phyloP scores from a whole-genome alignment of 2,329 filamentous ascomycete species.

The Claviceps sp. region DNA sequence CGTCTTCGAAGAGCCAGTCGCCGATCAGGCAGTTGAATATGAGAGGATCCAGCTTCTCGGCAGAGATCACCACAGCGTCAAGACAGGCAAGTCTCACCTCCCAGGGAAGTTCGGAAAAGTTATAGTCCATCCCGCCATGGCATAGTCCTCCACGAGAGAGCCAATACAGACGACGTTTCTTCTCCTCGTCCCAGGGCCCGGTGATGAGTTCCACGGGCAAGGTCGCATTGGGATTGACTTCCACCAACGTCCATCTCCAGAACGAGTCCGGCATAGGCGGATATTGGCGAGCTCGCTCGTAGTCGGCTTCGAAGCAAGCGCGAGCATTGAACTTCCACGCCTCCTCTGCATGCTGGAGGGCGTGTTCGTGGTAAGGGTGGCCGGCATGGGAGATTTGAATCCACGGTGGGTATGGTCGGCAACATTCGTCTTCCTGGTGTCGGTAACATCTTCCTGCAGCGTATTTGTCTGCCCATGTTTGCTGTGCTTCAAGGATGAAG shows the following conservation, averaged over 20 bases:
- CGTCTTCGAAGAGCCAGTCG: no score
- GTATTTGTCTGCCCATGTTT: slow-evolving; percentile 30
- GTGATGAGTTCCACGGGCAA: slow-evolving; percentile 27
- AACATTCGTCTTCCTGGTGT: no score
- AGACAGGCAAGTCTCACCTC: no score
- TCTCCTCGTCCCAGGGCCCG: slow-evolving; percentile 28
- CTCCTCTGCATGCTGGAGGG: slow-evolving; percentile 13
- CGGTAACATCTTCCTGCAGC: slow-evolving; percentile 19
- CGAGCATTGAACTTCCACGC: slow-evolving; percentile 19
- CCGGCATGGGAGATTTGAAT: no score
- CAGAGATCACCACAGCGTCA: no score
- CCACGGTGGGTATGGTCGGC: no score
- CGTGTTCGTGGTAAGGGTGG: slow-evolving; percentile 5
- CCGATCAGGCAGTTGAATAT: no score
- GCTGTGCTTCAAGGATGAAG: slow-evolving; percentile 33
- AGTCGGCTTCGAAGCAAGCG: slow-evolving; percentile 25
- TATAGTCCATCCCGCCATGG: slow-evolving; percentile 13
- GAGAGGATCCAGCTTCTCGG: no score
- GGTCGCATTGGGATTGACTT: slow-evolving; percentile 25
- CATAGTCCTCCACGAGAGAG: slow-evolving; percentile 26
- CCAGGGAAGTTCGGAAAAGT: background rate
- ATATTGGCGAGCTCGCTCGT: slow-evolving; percentile 14
- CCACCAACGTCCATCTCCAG: slow-evolving; percentile 14
- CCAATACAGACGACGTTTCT: slow-evolving; percentile 31
- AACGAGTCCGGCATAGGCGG: slow-evolving; percentile 6